Evolutionary conservation across 495 filamentous ascomycete species (phyloP).

Genomic region (Staphylotrichum longicolle): DNA sequence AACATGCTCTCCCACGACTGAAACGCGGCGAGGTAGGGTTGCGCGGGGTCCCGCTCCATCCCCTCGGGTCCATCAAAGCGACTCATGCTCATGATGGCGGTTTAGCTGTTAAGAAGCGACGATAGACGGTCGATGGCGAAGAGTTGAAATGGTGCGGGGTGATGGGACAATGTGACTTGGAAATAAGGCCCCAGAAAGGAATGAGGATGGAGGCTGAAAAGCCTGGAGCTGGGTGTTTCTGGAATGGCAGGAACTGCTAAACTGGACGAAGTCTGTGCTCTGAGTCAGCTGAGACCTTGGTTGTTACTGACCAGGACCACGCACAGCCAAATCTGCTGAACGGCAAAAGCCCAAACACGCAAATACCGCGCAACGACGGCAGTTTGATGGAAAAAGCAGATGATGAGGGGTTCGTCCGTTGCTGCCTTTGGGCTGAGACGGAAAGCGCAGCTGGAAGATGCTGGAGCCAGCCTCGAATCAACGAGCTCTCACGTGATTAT

Average conservation of each 20-base stretch:
- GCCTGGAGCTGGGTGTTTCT: no score
- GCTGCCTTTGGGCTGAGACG: not conserved
- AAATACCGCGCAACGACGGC: not conserved
- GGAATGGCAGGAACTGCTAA: not conserved
- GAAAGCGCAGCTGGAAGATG: not conserved
- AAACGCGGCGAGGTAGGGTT: slow-evolving; percentile 15
- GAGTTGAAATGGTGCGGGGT: not conserved
- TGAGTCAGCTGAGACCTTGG: no score
- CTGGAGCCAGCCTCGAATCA: not conserved
- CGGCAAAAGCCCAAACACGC: no score
- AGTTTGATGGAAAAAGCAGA: not conserved
- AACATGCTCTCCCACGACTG: slow-evolving; percentile 7
- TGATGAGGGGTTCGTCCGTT: not conserved
- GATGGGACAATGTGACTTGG: no score
- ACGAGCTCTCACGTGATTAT: not conserved
- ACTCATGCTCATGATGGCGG: slow-evolving; percentile 10
- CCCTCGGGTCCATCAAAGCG: slow-evolving; percentile 12
- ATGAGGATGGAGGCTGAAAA: not conserved
- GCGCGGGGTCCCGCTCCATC: slow-evolving; percentile 16
- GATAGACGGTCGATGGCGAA: not conserved
- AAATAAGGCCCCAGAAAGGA: no score
- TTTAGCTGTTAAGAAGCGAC: slow-evolving; percentile 7
- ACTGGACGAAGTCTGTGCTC: no score
- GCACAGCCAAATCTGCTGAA: no score
- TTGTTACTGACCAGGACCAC: no score